A percentile compares a stretch with the other conserved stretches of the same genome.
These are phyloP conservation scores for Agrostemma githago DNA, from an alignment of 148 eudicot genomes.

Conservation along the genomic window DNA sequence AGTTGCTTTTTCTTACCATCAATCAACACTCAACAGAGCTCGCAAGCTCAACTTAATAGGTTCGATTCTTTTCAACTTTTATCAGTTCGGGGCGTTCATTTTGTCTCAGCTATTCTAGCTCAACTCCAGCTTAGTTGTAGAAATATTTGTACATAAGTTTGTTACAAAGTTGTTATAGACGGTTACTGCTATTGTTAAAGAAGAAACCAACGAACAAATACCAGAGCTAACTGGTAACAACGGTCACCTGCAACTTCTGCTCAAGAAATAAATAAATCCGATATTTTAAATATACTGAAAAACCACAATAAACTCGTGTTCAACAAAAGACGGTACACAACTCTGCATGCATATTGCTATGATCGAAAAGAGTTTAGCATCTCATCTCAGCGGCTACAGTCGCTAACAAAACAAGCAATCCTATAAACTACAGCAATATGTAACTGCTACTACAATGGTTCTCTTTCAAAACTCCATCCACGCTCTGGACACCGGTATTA, in stretches of 20 bases:
- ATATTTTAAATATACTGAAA: background rate
- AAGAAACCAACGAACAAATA: background rate
- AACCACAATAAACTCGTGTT: background rate
- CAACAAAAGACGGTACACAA: background rate
- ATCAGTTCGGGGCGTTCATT: too few relatives aligned
- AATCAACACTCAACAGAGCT: too few relatives aligned
- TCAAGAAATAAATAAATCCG: background rate
- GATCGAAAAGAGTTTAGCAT: background rate
- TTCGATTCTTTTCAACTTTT: too few relatives aligned
- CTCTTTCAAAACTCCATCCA: background rate
- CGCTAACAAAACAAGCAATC: background rate
- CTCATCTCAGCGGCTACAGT: background rate
- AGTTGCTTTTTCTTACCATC: too few relatives aligned
- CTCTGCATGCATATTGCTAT: background rate
- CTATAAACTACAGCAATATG: background rate
- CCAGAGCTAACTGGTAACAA: background rate
- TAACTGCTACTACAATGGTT: background rate
- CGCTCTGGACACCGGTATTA: background rate
- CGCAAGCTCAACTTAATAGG: too few relatives aligned
- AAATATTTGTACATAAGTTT: too few relatives aligned
- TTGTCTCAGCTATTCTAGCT: too few relatives aligned
- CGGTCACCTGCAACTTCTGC: conserved; percentile 17
- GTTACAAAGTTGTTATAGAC: too few relatives aligned
- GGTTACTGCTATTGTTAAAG: too few relatives aligned
- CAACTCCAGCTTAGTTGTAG: too few relatives aligned